These are phyloP conservation scores for Rhizopus microsporus DNA, from an alignment of 371 early-diverging fungal species.

Conservation along the genomic window DNA sequence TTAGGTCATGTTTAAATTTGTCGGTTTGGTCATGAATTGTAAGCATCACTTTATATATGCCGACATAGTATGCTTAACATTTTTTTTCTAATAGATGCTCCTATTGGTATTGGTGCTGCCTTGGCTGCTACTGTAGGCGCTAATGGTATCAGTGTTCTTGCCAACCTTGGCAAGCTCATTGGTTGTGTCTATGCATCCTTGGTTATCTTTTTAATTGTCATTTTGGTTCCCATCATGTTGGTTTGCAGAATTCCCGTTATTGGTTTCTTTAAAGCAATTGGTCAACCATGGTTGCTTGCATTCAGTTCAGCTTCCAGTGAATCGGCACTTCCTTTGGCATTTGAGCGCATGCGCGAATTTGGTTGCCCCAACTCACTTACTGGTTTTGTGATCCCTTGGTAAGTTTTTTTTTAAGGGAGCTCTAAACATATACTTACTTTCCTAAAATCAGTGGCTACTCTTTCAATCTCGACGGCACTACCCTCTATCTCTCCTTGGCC, in stretches of 20 bases:
- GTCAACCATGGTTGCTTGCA: constrained; percentile 75
- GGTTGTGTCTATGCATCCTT: constrained; percentile 67
- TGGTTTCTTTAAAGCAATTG: constrained; percentile 57
- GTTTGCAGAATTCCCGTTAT: constrained; percentile 57
- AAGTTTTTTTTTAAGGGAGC: background rate
- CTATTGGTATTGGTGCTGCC: constrained; percentile 72
- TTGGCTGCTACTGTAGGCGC: constrained; percentile 69
- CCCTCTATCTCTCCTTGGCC: constrained; percentile 72
- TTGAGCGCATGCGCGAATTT: constrained; percentile 73
- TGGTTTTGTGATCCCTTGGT: constrained; percentile 72
- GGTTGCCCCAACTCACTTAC: constrained; percentile 75
- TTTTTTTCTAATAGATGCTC: constrained; percentile 49
- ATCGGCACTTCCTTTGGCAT: constrained; percentile 75
- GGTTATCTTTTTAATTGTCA: constrained; percentile 58
- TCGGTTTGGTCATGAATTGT: constrained; percentile 68
- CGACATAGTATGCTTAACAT: background rate
- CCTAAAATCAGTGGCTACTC: constrained; percentile 66
- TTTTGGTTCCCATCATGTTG: constrained; percentile 69
- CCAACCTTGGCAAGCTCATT: constrained; percentile 69
- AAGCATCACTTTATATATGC: constrained; percentile 3
- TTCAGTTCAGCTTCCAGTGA: constrained; percentile 87
- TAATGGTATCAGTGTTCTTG: constrained; percentile 68
- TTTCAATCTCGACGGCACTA: constrained; percentile 84
- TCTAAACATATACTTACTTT: constrained; percentile 1
- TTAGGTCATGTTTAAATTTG: constrained; percentile 73